phyloP scores from a whole-genome alignment of 2,329 filamentous ascomycete species.

The Rosellinia necatrix region DNA sequence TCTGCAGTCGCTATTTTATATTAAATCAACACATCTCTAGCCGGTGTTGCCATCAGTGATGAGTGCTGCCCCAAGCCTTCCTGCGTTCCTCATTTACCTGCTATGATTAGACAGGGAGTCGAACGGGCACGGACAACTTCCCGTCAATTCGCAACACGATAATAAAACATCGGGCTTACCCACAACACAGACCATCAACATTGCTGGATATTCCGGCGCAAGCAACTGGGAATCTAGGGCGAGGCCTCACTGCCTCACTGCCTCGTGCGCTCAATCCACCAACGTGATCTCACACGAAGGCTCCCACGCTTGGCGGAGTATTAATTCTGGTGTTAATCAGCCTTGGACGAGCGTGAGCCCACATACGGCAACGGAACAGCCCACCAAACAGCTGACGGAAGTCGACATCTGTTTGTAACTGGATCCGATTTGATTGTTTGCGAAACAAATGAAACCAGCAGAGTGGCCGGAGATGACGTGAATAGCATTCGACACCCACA shows the following conservation, averaged over 20 bases:
- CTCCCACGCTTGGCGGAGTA: slow-evolving; percentile 5
- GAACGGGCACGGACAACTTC: slow-evolving; percentile 4
- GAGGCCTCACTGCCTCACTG: neutral
- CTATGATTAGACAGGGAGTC: slow-evolving; percentile 1
- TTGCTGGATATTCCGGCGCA: neutral
- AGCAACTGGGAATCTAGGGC: neutral
- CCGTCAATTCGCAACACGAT: neutral
- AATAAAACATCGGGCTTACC: neutral
- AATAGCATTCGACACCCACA: slow-evolving; percentile 19
- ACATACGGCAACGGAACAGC: slow-evolving; percentile 18
- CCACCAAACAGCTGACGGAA: slow-evolving; percentile 19
- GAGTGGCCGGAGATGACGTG: slow-evolving; percentile 30
- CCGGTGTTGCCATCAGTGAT: neutral
- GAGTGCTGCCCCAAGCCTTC: slow-evolving; percentile 1
- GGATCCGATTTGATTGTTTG: neutral
- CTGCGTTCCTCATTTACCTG: slow-evolving; percentile 7
- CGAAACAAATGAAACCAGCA: neutral
- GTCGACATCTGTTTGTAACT: slow-evolving; percentile 10
- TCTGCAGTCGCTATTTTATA: slow-evolving; percentile 10
- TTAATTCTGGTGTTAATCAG: slow-evolving; percentile 14
- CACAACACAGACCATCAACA: neutral
- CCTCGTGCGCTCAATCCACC: neutral
- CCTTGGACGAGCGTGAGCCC: slow-evolving; percentile 13
- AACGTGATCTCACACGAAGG: slow-evolving; percentile 16
- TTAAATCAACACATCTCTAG: slow-evolving; percentile 22